Percentiles rank a stretch among this genome's conserved stretches.
Evolutionary conservation across 495 filamentous ascomycete species (phyloP).

Genomic region (Articulospora tetracladia): DNA sequence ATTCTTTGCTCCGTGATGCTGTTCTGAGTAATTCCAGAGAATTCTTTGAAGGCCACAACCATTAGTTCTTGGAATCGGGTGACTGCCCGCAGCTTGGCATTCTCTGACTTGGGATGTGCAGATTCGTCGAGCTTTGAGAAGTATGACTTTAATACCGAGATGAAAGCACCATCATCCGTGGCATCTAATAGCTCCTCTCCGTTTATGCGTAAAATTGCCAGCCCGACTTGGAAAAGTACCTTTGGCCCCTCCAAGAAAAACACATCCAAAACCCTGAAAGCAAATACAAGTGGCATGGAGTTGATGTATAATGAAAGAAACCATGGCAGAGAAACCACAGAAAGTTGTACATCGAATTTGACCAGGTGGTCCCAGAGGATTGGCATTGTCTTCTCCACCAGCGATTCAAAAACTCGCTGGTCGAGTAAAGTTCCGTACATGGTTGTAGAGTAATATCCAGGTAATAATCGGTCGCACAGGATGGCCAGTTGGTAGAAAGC

Average conservation of each 20-base stretch:
- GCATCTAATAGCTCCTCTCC: constrained; percentile 97
- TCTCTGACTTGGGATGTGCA: constrained; percentile 90
- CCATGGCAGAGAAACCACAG: constrained; percentile 96
- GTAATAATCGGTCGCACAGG: constrained; percentile 87
- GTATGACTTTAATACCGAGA: constrained; percentile 91
- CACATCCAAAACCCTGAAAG: constrained; percentile 92
- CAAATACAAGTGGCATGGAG: constrained; percentile 97
- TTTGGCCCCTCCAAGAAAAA: constrained; percentile 98
- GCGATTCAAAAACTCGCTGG: constrained; percentile 92
- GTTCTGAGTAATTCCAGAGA: constrained; percentile 88
- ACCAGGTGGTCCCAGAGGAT: constrained; percentile 96
- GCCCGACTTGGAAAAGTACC: constrained; percentile 91
- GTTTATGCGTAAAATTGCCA: constrained; percentile 96
- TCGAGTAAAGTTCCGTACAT: constrained; percentile 98
- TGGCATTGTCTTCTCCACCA: constrained; percentile 98
- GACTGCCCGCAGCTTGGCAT: constrained; percentile 85
- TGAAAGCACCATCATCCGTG: constrained; percentile 92
- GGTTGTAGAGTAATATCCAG: constrained; percentile 95
- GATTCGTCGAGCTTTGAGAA: constrained; percentile 92
- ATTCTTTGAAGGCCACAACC: constrained; percentile 98
- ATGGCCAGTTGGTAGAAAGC: constrained; percentile 93
- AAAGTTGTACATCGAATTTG: constrained; percentile 96
- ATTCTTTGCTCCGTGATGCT: constrained; percentile 84
- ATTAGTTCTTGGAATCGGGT: constrained; percentile 97
- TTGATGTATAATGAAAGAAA: constrained; percentile 98